Evolutionary conservation across 164 flowering plant species (phyloP).

Genomic region (Dillenia suffruticosa): DNA sequence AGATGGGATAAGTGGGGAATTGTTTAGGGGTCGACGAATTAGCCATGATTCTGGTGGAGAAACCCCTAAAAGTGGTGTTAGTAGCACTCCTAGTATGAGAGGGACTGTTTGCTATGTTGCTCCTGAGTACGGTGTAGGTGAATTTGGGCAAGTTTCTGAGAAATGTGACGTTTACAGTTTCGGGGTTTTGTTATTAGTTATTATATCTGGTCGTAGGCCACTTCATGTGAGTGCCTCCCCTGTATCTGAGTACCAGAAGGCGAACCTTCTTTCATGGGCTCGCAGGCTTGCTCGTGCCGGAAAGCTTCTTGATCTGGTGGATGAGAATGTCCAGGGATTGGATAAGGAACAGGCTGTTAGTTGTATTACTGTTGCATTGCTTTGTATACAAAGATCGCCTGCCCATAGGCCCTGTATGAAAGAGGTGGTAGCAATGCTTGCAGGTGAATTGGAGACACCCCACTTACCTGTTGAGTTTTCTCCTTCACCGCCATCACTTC

Average conservation of each 20-base stretch:
- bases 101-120: constrained; percentile 97
- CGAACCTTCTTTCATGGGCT: constrained; percentile 89
- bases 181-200: constrained; percentile 78
- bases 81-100: constrained; percentile 98
- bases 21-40: constrained; percentile 39
- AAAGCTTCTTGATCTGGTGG: constrained; percentile 82
- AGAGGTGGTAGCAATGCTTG: constrained; percentile 75
- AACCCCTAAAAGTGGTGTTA: constrained; percentile 80
- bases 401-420: constrained; percentile 60
- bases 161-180: constrained; percentile 91
- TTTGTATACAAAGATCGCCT: constrained; percentile 81
- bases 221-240: constrained; percentile 94
- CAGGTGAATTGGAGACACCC: constrained; percentile 69
- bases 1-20: constrained; percentile 74
- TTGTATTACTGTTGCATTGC: constrained; percentile 80
- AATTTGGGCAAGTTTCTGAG: constrained; percentile 47
- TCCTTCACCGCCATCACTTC: constrained; percentile 78
- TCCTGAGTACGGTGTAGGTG: constrained; percentile 87
- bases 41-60: constrained; percentile 68
- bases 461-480: constrained; percentile 84
- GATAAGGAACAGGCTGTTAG: constrained; percentile 64
- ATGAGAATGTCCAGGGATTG: constrained; percentile 47
- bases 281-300: constrained; percentile 74
- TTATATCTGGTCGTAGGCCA: constrained; percentile 85
- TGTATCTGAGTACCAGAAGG: constrained; percentile 84